These are phyloP conservation scores for Macrophomina tecta DNA, from an alignment of 2,329 filamentous ascomycete species.

Conservation along the genomic window DNA sequence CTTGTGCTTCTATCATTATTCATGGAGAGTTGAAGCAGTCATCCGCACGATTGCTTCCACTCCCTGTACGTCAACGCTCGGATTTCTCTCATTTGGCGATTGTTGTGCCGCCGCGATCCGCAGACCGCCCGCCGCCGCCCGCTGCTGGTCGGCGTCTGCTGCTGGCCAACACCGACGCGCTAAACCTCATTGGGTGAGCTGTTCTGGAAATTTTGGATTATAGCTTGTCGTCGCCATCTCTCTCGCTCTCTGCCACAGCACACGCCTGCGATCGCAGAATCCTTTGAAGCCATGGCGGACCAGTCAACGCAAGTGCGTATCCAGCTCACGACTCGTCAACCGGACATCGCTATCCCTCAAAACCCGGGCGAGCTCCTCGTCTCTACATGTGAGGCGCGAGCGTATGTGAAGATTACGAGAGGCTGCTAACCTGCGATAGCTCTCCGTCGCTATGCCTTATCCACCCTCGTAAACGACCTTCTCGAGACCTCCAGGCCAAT, in stretches of 20 bases:
- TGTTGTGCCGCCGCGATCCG: conserved; percentile 14
- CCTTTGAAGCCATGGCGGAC: conserved; percentile 20
- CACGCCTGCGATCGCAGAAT: neutral
- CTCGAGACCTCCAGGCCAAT: conserved; percentile 66
- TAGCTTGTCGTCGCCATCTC: neutral
- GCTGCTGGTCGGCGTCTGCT: conserved; percentile 7
- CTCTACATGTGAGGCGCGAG: conserved; percentile 55
- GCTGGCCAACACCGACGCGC: conserved; percentile 21
- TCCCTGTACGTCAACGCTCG: no score
- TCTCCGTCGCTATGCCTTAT: conserved; percentile 64
- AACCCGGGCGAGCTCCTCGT: conserved; percentile 63
- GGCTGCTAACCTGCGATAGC: conserved; percentile 42
- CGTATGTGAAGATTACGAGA: neutral
- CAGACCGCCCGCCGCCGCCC: neutral
- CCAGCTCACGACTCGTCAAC: conserved; percentile 59
- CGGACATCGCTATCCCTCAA: conserved; percentile 60
- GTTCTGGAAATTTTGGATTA: conserved; percentile 27
- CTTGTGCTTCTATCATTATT: no score
- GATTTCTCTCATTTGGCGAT: neutral
- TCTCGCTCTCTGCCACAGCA: neutral
- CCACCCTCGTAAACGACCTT: conserved; percentile 67
- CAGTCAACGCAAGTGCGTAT: conserved; percentile 54
- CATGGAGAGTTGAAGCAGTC: no score
- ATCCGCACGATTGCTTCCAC: no score
- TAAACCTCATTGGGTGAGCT: conserved; percentile 21